Evolutionary conservation across 306 rosid genomes (phyloP), one percentile per base, ranked within the genome.

Genomic region (Rosa multiflora): DNA sequence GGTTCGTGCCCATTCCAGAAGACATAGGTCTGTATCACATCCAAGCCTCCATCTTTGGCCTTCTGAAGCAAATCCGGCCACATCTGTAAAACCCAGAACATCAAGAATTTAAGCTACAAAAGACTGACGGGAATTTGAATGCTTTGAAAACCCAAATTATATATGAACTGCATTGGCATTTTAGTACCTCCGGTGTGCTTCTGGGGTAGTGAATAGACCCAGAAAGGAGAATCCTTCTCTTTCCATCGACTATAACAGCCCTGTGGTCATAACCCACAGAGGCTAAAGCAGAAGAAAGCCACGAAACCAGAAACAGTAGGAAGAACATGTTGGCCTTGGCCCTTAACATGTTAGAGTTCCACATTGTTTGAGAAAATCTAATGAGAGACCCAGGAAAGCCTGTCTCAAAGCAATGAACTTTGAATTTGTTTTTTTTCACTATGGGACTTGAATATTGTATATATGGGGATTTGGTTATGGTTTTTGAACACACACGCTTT

Each of bases 1-100:
- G 97, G 99, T 47, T 96, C 98, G 12, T 96, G 99, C 20, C 98
- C 98, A 83, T 91, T 96, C 99, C 98, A 96, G 56, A 96, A 96
- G 49, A 96, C 99, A 85, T 96, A 96, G 20, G 99, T 93, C 71
- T 96, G 89, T 39, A 96, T 83, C 78, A 96, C 98, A 86, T 96
- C 99, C 83, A 96, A 67, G 35, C 99, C 98, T 87, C 98, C 98
- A 18, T 90, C 94, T 93, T 96, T 96, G 32, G 98, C 97, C 87
- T 96, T 93, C 81, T 90, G 96, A 75, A 96, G 85, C 26, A 96
- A 92, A 74, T 86, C 92, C 17, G 97, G 93, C 98, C 97, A 94
- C 97, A 94, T 94, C 98, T 94, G 75, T 63, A 88, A 44, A 75
- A 40, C 67, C 29, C 82, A 47, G 29, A 46, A 52, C 53, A 47